phyloP scores from a whole-genome alignment of 306 rosid genomes.

The Quercus parvula region DNA sequence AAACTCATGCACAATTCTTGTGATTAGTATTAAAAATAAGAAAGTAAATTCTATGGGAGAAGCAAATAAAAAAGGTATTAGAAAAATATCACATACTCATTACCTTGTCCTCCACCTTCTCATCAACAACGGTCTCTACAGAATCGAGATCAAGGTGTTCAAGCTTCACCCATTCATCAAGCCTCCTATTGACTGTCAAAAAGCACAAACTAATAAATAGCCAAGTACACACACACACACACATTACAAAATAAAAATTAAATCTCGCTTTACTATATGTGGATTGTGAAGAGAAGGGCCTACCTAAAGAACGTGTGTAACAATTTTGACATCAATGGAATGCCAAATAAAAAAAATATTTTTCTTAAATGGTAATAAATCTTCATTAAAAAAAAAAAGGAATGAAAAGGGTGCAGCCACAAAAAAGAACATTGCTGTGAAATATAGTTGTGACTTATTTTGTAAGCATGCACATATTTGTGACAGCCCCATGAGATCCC shows the following conservation, averaged over 20 bases:
- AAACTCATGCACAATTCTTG: slow-evolving; percentile 7
- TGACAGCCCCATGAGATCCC: not conserved
- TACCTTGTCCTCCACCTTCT: slow-evolving; percentile 99
- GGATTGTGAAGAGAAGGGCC: not conserved
- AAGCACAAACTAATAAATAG: not conserved
- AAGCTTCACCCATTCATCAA: slow-evolving; percentile 99
- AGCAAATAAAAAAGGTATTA: not conserved
- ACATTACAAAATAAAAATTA: not conserved
- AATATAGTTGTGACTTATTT: not conserved
- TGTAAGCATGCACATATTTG: not conserved
- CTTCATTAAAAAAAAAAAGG: not conserved
- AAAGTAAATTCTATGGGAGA: not conserved
- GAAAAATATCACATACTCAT: not conserved
- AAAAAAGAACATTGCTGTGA: not conserved
- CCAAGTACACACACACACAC: not conserved
- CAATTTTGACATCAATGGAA: not conserved
- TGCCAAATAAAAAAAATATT: not conserved
- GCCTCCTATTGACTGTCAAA: slow-evolving; percentile 88
- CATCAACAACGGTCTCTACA: slow-evolving; percentile 95
- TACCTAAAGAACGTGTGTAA: not conserved
- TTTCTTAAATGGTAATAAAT: not conserved
- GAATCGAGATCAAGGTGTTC: slow-evolving; percentile 96
- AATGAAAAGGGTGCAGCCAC: not conserved
- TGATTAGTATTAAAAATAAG: not conserved
- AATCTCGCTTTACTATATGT: not conserved